Evolutionary conservation across 176 grass and related monocot species (phyloP), one percentile per base, ranked within the genome.

Genomic region (Aegilops tauschii): DNA sequence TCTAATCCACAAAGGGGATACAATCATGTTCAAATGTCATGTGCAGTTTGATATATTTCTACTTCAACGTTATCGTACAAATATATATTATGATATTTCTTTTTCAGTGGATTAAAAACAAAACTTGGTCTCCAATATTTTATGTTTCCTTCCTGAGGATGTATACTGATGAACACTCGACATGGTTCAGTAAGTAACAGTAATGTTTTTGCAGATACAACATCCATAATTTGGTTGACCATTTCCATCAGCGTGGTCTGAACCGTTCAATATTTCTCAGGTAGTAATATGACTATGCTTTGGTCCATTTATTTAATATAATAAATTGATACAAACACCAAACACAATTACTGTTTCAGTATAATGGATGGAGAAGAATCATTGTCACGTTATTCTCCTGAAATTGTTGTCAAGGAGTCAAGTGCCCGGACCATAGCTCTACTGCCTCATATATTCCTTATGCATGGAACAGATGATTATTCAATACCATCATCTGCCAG

Each of bases 281-380:
- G 97, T 99, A 90, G 42, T 83, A 62, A 80, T 35, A 64, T 87
- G 27, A 27, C 68, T 45, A 86, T 76, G 65, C 31, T 76, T 52
- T 68, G 45, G 5, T 64, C 21, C 37, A 3, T 85, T 71, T 69
- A 29, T 90, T 56, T 80, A 56, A 63, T 35, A 73, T 35, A 73
- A 49, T 0, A 52, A 18, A 34, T 42, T 37, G 16, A 25, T 50
- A 69, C 14, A 52, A 37, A n/a, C 10, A 77, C 44, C 52, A 79
- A 90, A 1, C 5, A 34, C 65, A 28, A 84, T 29, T 85, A 78
- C 42, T 93, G 35, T 92, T 84, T 91, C 88, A 99, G 97, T 87
- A 99, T 99, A 93, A 99, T 99, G 97, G 92, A 99, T 74, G 97
- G 97, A 84, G 97, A 96, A 73, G 88, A 88, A 78, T 90, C 92